Evolutionary conservation across 1,284 basidiomycete genomes (phyloP).

Genomic region (Earliella scabrosa): DNA sequence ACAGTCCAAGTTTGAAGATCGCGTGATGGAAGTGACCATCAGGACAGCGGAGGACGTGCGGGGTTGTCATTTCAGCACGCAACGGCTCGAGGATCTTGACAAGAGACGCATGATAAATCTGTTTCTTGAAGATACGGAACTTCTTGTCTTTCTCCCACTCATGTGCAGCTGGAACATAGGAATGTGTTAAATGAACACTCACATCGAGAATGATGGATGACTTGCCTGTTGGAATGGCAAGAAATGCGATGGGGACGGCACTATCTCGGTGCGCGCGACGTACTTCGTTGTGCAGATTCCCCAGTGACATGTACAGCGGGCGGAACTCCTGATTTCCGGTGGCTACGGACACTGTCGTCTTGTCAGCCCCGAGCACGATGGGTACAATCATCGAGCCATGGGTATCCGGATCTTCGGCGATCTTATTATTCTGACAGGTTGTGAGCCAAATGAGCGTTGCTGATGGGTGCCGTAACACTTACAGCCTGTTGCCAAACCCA

Average conservation of each 20-base stretch:
- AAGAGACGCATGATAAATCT: slow-evolving; percentile 15
- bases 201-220: too few species aligned
- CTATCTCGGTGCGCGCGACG: slow-evolving; percentile 25
- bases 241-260: slow-evolving; percentile 20
- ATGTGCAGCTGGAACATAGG: not conserved
- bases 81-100: slow-evolving; percentile 4
- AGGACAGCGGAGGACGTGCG: slow-evolving; percentile 3
- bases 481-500: too few species aligned
- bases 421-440: too few species aligned
- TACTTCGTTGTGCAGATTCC: slow-evolving; percentile 21
- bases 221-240: slow-evolving; percentile 22
- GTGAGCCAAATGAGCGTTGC: too few species aligned
- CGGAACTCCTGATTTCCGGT: slow-evolving; percentile 30
- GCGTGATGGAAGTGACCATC: slow-evolving; percentile 10
- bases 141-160: not conserved
- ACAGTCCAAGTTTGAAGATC: slow-evolving; percentile 16
- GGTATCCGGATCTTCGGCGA: too few species aligned
- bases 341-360: slow-evolving; percentile 29
- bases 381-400: too few species aligned
- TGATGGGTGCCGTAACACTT: too few species aligned
- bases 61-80: slow-evolving; percentile 4
- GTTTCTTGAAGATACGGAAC: slow-evolving; percentile 13
- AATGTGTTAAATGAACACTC: not conserved
- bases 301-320: slow-evolving; percentile 26
- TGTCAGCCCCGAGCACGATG: slow-evolving; percentile 25